These are phyloP conservation scores for Pichia occidentalis DNA, from an alignment of 805 yeast species.

Conservation along the genomic window DNA sequence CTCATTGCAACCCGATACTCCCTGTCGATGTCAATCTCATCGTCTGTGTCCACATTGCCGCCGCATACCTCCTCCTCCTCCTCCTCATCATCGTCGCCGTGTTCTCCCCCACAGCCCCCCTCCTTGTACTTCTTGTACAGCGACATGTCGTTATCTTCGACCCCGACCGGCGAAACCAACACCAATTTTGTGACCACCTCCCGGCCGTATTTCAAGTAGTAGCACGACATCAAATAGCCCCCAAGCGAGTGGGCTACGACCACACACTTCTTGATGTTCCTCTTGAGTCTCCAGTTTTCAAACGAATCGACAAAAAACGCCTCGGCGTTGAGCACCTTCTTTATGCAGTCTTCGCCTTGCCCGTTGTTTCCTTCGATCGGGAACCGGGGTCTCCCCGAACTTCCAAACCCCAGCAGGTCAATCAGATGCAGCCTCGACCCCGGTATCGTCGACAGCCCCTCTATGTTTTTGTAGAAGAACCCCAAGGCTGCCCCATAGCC, in stretches of 20 bases:
- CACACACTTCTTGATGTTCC: conserved; percentile 45
- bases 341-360: conserved; percentile 30
- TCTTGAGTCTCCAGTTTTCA: conserved; percentile 55
- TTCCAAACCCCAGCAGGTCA: conserved; percentile 68
- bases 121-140: conserved; percentile 14
- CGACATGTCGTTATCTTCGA: conserved; percentile 58
- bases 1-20: conserved; percentile 17
- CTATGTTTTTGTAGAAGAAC: conserved; percentile 67
- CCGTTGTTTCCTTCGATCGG: conserved; percentile 19
- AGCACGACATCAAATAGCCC: conserved; percentile 64
- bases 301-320: conserved; percentile 53
- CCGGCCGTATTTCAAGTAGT: conserved; percentile 51
- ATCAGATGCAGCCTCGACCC: conserved; percentile 58
- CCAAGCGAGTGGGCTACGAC: conserved; percentile 79
- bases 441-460: conserved; percentile 41
- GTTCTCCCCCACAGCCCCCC: too few relatives aligned
- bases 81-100: background rate
- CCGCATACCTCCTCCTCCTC: background rate
- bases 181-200: conserved; percentile 45
- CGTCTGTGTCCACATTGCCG: background rate
- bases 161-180: conserved; percentile 71
- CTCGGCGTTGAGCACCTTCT: conserved; percentile 41
- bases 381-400: conserved; percentile 50
- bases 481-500: conserved; percentile 93
- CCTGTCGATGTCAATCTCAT: background rate